phyloP scores from a whole-genome alignment of 2,329 filamentous ascomycete genomes.

The Dothistroma pini region DNA sequence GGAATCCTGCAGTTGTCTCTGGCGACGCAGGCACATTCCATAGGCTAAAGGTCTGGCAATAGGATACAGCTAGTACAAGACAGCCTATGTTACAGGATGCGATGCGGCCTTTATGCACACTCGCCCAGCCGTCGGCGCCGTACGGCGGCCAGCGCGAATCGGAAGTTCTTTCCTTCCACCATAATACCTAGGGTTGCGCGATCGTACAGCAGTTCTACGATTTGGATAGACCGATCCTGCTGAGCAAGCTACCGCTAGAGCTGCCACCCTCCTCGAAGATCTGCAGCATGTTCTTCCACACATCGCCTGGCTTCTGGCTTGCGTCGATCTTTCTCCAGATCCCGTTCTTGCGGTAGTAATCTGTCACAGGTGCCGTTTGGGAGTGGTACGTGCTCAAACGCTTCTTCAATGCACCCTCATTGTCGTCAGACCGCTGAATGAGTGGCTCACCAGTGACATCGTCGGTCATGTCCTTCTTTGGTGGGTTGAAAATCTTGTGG shows the following conservation, averaged over 20 bases:
- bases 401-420: slow-evolving; percentile 93
- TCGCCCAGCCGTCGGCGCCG: slow-evolving; percentile 6
- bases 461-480: slow-evolving; percentile 90
- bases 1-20: not conserved
- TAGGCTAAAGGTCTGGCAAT: slow-evolving; percentile 12
- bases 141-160: not conserved
- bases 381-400: slow-evolving; percentile 87
- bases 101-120: slow-evolving; percentile 22
- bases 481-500: slow-evolving; percentile 98
- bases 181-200: not conserved
- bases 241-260: slow-evolving; percentile 45
- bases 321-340: slow-evolving; percentile 97
- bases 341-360: slow-evolving; percentile 95
- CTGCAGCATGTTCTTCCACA: slow-evolving; percentile 88
- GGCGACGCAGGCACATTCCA: not conserved
- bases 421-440: slow-evolving; percentile 95
- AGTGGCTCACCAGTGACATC: slow-evolving; percentile 95
- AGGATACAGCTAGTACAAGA: slow-evolving; percentile 22
- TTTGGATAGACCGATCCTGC: slow-evolving; percentile 50
- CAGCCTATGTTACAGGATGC: slow-evolving; percentile 25
- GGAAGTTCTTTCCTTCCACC: slow-evolving; percentile 1
- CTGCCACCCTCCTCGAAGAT: slow-evolving; percentile 61
- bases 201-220: slow-evolving; percentile 18
- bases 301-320: slow-evolving; percentile 89
- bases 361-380: slow-evolving; percentile 88